Evolutionary conservation across 345 rosid species (phyloP).

Genomic region (Ailanthus altissimus): DNA sequence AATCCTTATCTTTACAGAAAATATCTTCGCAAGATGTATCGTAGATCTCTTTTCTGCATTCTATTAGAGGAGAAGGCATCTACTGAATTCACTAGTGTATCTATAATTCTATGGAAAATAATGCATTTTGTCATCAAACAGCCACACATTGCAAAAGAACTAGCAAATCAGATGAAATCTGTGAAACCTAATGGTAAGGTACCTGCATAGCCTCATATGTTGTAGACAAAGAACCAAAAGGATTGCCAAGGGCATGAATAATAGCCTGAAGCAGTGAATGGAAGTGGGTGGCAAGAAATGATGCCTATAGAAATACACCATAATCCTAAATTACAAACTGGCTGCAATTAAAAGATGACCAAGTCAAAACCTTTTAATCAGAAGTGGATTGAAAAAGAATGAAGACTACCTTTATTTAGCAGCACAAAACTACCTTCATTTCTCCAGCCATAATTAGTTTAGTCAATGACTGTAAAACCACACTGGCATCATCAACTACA

Average conservation of each 20-base stretch:
- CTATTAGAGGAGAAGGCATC: not conserved
- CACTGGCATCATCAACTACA: conserved; percentile 39
- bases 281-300: conserved; percentile 35
- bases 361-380: conserved; percentile 6
- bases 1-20: conserved; percentile 2
- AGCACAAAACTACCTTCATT: conserved; percentile 40
- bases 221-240: conserved; percentile 56
- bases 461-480: conserved; percentile 40
- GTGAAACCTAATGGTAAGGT: conserved; percentile 15
- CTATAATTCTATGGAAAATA: not conserved
- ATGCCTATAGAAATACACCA: conserved; percentile 59
- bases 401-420: not conserved
- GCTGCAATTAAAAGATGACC: conserved; percentile 34
- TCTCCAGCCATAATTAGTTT: conserved; percentile 41
- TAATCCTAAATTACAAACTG: conserved; percentile 51
- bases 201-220: conserved; percentile 67
- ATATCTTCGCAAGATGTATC: not conserved
- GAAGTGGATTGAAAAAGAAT: not conserved
- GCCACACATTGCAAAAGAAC: not conserved
- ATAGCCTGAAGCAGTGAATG: conserved; percentile 39
- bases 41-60: not conserved
- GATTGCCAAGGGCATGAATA: conserved; percentile 61
- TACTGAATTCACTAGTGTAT: not conserved
- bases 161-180: conserved; percentile 7
- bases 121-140: not conserved